phyloP scores from a whole-genome alignment of 2,329 filamentous ascomycete genomes.

The Amauroascus verrucosus region DNA sequence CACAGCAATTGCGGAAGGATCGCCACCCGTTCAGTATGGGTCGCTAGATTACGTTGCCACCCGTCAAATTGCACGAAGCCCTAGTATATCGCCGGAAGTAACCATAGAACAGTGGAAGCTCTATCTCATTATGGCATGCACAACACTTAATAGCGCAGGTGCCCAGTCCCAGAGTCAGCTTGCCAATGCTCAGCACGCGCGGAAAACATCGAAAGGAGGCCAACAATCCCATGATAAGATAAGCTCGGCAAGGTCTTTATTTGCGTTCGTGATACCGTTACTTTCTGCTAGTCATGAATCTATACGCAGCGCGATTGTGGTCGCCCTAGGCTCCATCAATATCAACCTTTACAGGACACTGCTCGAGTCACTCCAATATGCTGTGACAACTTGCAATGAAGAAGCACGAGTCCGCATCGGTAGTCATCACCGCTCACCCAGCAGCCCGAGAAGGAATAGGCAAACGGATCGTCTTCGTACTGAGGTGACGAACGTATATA shows the following conservation, averaged over 20 bases:
- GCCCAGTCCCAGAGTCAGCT: slow-evolving; percentile 50
- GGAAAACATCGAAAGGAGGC: slow-evolving; percentile 64
- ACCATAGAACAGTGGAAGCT: slow-evolving; percentile 97
- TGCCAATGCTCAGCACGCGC: slow-evolving; percentile 59
- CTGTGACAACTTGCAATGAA: slow-evolving; percentile 75
- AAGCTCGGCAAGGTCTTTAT: slow-evolving; percentile 76
- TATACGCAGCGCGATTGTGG: slow-evolving; percentile 80
- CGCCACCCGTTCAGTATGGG: slow-evolving; percentile 19
- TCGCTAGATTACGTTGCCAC: slow-evolving; percentile 29
- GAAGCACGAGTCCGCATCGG: slow-evolving; percentile 72
- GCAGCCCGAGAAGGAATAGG: slow-evolving; percentile 68
- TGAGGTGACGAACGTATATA: slow-evolving; percentile 93
- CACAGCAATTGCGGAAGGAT: slow-evolving; percentile 58
- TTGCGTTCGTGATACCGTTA: slow-evolving; percentile 82
- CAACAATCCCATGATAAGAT: slow-evolving; percentile 64
- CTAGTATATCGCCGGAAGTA: slow-evolving; percentile 56
- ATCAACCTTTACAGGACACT: slow-evolving; percentile 84
- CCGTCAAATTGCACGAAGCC: slow-evolving; percentile 39
- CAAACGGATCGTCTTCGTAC: slow-evolving; percentile 81
- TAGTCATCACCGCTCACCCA: slow-evolving; percentile 69
- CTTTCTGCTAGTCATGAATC: slow-evolving; percentile 68
- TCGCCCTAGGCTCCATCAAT: slow-evolving; percentile 89
- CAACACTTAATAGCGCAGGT: slow-evolving; percentile 77
- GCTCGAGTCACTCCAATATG: slow-evolving; percentile 78
- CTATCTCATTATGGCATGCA: slow-evolving; percentile 94